Evolutionary conservation across 805 yeast genomes (phyloP), one percentile per base, ranked within the genome.

Genomic region (Wilhelminamyces savonicus): DNA sequence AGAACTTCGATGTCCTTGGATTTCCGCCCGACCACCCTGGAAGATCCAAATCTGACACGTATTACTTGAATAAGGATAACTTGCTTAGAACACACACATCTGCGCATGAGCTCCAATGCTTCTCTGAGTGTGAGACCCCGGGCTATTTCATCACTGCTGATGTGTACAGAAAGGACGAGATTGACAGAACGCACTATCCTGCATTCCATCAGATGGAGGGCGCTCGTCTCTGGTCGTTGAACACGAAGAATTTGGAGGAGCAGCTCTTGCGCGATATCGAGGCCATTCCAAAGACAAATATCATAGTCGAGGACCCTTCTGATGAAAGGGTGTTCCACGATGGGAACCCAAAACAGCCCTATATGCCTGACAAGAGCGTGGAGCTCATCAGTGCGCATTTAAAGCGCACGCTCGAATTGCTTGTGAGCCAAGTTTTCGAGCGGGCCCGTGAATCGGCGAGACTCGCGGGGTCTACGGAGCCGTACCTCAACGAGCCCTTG

Each of bases 201-300:
- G 97, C 83, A 1, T 92, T 92, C 59, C 97, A 92, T 49, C 98
- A 92, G 56, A 76, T 92, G 86, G 98, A 92, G 58, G 98, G 97
- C 27, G 97, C 95, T 3, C 65, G 92, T 35, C 55, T 80, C 2
- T 92, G 97, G 97, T 61, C 73, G 6, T 62, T 80, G 31, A 52
- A 56, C 9, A 69, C 65, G 3, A 61, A 54, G 0, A 59, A 69
- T 38, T 62, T 84, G 10, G 59, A 67, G 31, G 42, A 52, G 21
- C 39, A 41, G 9, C 44, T 64, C 24, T 32, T 45, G 30, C 38
- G 47, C 2, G 95, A 86, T 46, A 72, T 85, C 15, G 75, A 62
- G 3, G 54, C 67, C 2, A 70, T 92, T 28, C 87, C 95, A 6
- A 55, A 66, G 21, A 70, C 84, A 7, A 74, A 76, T 30, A 69